phyloP scores from a whole-genome alignment of 2,329 filamentous ascomycete genomes.

The Cytospora piceae region DNA sequence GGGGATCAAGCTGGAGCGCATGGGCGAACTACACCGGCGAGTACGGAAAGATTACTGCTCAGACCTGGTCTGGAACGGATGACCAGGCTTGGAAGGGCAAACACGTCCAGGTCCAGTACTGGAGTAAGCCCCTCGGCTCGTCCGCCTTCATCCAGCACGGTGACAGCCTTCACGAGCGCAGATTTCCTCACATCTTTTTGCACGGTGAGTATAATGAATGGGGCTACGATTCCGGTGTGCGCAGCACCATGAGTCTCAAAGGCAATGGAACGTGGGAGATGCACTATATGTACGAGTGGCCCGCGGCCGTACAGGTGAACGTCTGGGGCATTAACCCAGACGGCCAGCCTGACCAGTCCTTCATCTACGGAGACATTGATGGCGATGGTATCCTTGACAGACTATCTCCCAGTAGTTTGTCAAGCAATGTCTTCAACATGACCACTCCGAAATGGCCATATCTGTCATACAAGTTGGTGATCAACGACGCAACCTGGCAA shows the following conservation, averaged over 20 bases:
- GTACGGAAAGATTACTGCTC: conserved; percentile 51
- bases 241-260: conserved; percentile 52
- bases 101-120: conserved; percentile 66
- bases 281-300: conserved; percentile 66
- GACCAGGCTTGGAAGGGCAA: conserved; percentile 62
- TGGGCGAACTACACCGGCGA: conserved; percentile 60
- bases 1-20: conserved; percentile 60
- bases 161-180: conserved; percentile 51
- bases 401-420: conserved; percentile 60
- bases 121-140: conserved; percentile 59
- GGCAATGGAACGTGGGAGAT: conserved; percentile 58
- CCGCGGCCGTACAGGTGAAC: conserved; percentile 62
- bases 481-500: conserved; percentile 57
- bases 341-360: conserved; percentile 61
- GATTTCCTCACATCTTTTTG: conserved; percentile 65
- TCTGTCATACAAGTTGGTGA: conserved; percentile 56
- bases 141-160: conserved; percentile 63
- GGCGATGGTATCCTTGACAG: conserved; percentile 62
- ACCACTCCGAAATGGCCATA: conserved; percentile 57
- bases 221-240: conserved; percentile 62
- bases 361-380: conserved; percentile 63
- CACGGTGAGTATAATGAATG: conserved; percentile 65
- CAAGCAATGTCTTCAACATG: conserved; percentile 59
- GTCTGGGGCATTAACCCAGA: conserved; percentile 68
- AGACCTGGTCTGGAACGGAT: conserved; percentile 59